Conservation (phyloP, 345 rosid species). For the Theobroma cacao region DNA sequence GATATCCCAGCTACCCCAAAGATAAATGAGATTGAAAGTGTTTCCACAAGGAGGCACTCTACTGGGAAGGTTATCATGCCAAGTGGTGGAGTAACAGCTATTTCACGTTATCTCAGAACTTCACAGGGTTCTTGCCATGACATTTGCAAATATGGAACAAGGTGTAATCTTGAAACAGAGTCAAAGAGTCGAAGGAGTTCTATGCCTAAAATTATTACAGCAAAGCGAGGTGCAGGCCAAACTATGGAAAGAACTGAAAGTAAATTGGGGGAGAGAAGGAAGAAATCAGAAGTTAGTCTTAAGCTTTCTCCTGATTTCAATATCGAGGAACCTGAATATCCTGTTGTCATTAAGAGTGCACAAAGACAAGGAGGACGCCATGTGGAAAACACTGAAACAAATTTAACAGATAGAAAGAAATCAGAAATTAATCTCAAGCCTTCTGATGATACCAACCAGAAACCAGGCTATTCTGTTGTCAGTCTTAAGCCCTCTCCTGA, state of each 20-base stretch:
- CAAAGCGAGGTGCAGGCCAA: neutral
- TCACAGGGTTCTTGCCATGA: conserved; percentile 75
- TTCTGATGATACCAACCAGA: neutral
- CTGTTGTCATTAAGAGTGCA: neutral
- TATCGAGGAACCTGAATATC: neutral
- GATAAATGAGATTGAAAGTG: conserved; percentile 22
- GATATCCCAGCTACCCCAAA: conserved; percentile 13
- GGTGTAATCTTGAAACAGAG: conserved; percentile 28
- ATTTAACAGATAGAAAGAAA: neutral
- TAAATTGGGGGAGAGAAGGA: neutral
- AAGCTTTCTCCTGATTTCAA: neutral
- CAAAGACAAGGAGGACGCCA: neutral
- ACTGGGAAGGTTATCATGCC: conserved; percentile 39
- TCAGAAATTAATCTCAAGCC: neutral
- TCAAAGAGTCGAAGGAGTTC: conserved; percentile 28
- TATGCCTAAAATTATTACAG: conserved; percentile 13
- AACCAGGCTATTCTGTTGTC: neutral
- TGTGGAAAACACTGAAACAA: neutral
- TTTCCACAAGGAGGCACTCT: conserved; percentile 37
- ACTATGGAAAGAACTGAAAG: neutral
- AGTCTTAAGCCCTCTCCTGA: neutral
- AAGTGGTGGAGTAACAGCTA: conserved; percentile 26
- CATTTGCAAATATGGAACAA: conserved; percentile 62
- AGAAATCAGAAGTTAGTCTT: neutral
- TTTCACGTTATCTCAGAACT: conserved; percentile 65